Evolutionary conservation across 2,329 filamentous ascomycete species (phyloP).

Genomic region (Zalaria sp.): DNA sequence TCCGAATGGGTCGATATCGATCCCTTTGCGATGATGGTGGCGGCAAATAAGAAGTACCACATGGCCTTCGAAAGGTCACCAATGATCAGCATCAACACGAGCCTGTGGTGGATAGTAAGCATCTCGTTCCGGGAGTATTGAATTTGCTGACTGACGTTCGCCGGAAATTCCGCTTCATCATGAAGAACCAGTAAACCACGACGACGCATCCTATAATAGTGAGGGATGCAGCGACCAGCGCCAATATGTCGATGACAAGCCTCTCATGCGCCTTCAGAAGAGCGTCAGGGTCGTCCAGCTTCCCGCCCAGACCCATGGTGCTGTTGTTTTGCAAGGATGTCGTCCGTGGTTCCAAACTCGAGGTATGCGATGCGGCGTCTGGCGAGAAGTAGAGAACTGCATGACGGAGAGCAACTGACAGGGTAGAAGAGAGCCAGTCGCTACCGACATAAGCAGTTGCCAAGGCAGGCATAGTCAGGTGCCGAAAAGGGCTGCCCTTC

Average conservation of each 20-base stretch:
- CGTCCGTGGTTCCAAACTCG: too few relatives aligned
- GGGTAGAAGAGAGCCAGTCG: too few relatives aligned
- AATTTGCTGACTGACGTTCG: constrained; percentile 43
- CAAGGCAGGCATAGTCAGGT: too few relatives aligned
- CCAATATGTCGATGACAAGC: constrained; percentile 19
- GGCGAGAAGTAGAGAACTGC: too few relatives aligned
- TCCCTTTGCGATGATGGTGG: constrained; percentile 41
- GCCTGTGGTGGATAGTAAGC: constrained; percentile 26
- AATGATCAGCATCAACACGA: constrained; percentile 61
- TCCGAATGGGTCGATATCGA: constrained; percentile 34
- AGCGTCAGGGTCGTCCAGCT: constrained; percentile 2
- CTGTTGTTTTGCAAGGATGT: too few relatives aligned
- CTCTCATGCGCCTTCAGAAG: constrained; percentile 11
- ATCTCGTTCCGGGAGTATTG: background rate
- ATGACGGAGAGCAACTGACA: too few relatives aligned
- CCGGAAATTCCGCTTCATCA: constrained; percentile 60
- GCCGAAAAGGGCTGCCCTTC: too few relatives aligned
- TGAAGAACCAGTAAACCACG: constrained; percentile 57
- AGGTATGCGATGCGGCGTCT: too few relatives aligned
- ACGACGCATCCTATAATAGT: constrained; percentile 44
- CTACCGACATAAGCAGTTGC: too few relatives aligned
- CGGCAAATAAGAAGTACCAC: constrained; percentile 53
- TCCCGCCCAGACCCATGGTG: constrained; percentile 7
- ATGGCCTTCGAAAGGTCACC: constrained; percentile 58
- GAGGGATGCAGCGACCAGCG: constrained; percentile 24